Percentiles rank a stretch among this genome's conserved stretches.
These are phyloP conservation scores for Apiospora phragmitis DNA, from an alignment of 2,329 filamentous ascomycete genomes.

Conservation along the genomic window DNA sequence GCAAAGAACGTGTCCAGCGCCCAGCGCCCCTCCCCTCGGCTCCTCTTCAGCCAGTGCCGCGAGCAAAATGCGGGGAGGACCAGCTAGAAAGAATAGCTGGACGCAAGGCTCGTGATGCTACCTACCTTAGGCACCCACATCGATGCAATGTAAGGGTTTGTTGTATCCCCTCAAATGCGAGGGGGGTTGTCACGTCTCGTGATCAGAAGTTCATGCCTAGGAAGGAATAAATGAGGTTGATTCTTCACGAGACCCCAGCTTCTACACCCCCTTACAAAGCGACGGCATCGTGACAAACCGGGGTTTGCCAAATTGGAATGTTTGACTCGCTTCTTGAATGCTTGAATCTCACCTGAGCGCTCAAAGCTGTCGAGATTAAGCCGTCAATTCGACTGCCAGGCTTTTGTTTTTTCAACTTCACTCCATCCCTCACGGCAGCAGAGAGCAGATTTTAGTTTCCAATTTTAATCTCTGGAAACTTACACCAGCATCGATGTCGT, in stretches of 20 bases:
- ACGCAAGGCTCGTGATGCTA: conserved; percentile 1
- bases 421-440: background rate
- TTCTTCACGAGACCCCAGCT: background rate
- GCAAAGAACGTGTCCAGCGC: background rate
- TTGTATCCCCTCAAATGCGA: background rate
- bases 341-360: background rate
- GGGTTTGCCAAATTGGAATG: background rate
- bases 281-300: background rate
- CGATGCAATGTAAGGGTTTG: background rate
- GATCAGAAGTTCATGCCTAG: background rate
- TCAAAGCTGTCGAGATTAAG: background rate
- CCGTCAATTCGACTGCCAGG: background rate
- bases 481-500: background rate
- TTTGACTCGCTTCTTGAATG: background rate
- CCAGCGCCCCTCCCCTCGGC: background rate
- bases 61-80: background rate
- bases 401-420: background rate
- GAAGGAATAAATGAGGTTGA: background rate
- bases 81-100: background rate
- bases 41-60: background rate
- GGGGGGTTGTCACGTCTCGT: background rate
- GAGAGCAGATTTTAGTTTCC: background rate
- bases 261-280: background rate
- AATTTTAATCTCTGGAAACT: conserved; percentile 1
- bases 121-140: background rate